phyloP scores from a whole-genome alignment of 2,329 filamentous ascomycete species.

The Aspergillus sp. region DNA sequence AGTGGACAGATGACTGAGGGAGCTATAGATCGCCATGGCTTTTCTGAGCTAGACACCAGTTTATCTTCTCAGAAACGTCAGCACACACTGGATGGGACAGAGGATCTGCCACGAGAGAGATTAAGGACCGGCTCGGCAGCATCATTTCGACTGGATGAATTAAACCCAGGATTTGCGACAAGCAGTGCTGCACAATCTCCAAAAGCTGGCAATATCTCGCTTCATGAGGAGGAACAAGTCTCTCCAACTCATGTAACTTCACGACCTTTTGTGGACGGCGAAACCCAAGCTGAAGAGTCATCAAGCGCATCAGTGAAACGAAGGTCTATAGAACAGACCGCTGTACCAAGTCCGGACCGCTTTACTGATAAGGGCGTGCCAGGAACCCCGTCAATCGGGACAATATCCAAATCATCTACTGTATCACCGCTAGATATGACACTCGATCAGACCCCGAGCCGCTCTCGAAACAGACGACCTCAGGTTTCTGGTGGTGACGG shows the following conservation, averaged over 20 bases:
- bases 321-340: conserved; percentile 26
- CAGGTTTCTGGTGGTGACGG: conserved; percentile 17
- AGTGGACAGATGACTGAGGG: conserved; percentile 15
- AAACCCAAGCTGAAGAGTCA: conserved; percentile 19
- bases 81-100: conserved; percentile 17
- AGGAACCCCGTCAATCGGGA: conserved; percentile 36
- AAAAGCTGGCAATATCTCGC: conserved; percentile 17
- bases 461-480: conserved; percentile 12
- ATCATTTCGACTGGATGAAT: conserved; percentile 24
- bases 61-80: conserved; percentile 19
- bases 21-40: conserved; percentile 19
- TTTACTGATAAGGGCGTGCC: conserved; percentile 40
- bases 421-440: conserved; percentile 25
- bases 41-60: conserved; percentile 22
- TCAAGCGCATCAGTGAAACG: conserved; percentile 17
- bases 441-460: conserved; percentile 12
- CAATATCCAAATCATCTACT: conserved; percentile 38
- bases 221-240: conserved; percentile 23
- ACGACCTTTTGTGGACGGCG: conserved; percentile 25
- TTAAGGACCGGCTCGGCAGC: conserved; percentile 23
- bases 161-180: conserved; percentile 19
- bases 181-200: conserved; percentile 25
- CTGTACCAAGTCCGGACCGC: conserved; percentile 39
- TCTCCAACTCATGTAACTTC: conserved; percentile 20
- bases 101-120: conserved; percentile 29